Base-by-base conservation (phyloP, 2,329 filamentous ascomycete genomes). In the Xylariaceae sp. region DNA sequence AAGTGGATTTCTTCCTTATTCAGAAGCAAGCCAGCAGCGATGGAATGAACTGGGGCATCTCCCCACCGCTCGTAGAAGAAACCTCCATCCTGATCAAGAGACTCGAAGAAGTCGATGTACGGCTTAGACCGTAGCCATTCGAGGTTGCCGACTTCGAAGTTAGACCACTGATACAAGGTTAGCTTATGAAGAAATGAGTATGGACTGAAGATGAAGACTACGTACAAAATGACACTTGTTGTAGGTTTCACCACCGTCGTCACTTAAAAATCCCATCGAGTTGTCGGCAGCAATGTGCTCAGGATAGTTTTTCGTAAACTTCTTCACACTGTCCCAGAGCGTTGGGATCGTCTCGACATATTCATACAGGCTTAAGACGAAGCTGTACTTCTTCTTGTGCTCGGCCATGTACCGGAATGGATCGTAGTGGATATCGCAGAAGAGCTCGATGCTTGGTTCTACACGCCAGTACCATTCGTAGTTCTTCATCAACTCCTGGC, bases 391-490 rank as follows among this genome's bases (percentile, higher is more conserved):
- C 81, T 98, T 99, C 75, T 90, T 89, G 77, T 96, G 87, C 72
- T 98, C 93, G 67, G 89, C 88, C 92, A 99, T 97, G 80, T 87
- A 92, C 64, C 91, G 91, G 87, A 99, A 99, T 6, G 95, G 91
- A 72, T 99, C 95, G 76, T 96, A 96, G 76, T 92, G 84, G 70
- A 99, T 84, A 73, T 99, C 95, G 78, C 95, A 99, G 83, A 87
- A 97, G 61, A 99, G 88, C 80, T 98, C 91, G 73, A 99, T 87
- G 76, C 91, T 95, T 68, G 95, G 95, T 82, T 99, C 95, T 12
- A 99, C 95, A 67, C 96, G 91, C 95, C 95, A 99, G 84, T 99
- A 99, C 86, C 92, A 99, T 73, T 99, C 95, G 77, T 96, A 99
- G 74, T 98, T 92, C 75, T 91, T 78, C 91, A 99, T 93, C 66